Conservation (phyloP, 768 basidiomycete genomes). For the Pisolithus albus region DNA sequence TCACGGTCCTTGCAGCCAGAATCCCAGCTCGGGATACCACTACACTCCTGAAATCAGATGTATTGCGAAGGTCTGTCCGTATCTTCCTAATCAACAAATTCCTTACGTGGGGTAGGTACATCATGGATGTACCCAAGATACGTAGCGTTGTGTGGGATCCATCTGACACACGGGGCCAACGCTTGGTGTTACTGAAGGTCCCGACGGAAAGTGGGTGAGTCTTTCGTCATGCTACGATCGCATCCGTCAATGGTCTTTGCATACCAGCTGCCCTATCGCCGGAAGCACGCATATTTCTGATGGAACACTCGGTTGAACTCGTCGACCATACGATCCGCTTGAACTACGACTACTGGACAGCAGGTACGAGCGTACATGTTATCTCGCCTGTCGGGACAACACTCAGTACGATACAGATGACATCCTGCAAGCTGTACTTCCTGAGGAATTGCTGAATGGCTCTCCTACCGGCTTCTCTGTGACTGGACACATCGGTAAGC, state of each 20-base stretch:
- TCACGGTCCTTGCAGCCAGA: conserved; percentile 64
- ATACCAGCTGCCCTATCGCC: conserved; percentile 65
- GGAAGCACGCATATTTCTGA: conserved; percentile 49
- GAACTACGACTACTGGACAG: conserved; percentile 83
- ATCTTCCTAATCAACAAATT: background rate
- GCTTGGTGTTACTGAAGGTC: conserved; percentile 63
- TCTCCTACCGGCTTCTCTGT: conserved; percentile 84
- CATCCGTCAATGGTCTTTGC: conserved; percentile 9
- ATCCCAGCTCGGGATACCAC: conserved; percentile 53
- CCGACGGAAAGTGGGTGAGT: conserved; percentile 49
- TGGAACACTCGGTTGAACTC: conserved; percentile 49
- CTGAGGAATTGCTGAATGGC: conserved; percentile 67
- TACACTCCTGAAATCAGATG: conserved; percentile 46
- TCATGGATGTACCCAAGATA: conserved; percentile 66
- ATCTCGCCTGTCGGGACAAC: background rate
- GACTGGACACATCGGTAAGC: conserved; percentile 84
- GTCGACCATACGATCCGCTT: conserved; percentile 55
- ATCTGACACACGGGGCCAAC: conserved; percentile 39
- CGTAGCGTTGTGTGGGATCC: conserved; percentile 52
- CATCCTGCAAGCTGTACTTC: conserved; percentile 75
- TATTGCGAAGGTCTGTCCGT: conserved; percentile 50
- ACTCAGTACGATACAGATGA: conserved; percentile 50
- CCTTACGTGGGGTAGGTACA: conserved; percentile 34
- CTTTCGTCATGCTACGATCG: background rate
- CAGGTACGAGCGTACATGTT: conserved; percentile 44